Conservation (phyloP, 208 protist species). For the Spongospora subterranea region DNA sequence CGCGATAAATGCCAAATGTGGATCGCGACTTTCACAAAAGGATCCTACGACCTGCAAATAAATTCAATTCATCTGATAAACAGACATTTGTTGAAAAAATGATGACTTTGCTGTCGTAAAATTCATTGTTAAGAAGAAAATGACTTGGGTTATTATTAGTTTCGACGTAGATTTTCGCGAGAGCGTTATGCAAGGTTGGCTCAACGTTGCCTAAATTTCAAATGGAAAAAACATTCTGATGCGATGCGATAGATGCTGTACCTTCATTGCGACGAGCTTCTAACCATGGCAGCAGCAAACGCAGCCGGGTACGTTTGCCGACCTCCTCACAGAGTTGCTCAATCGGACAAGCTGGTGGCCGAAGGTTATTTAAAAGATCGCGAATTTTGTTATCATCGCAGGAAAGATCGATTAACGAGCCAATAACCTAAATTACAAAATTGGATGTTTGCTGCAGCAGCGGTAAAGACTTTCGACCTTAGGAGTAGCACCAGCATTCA, state of each 20-base stretch:
- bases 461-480: neutral
- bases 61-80: neutral
- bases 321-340: constrained; percentile 80
- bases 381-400: constrained; percentile 84
- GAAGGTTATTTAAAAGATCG: constrained; percentile 89
- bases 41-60: constrained; percentile 85
- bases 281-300: constrained; percentile 96
- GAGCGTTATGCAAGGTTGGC: constrained; percentile 93
- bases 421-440: constrained; percentile 85
- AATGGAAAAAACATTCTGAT: too few species aligned
- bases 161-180: constrained; percentile 99
- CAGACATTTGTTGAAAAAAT: too few species aligned
- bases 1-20: constrained; percentile 94
- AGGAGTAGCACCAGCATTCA: constrained; percentile 65
- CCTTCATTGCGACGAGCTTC: constrained; percentile 91
- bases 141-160: constrained; percentile 91
- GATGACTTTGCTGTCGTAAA: constrained; percentile 86
- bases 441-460: neutral
- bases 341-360: constrained; percentile 80
- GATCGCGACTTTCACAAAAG: constrained; percentile 99
- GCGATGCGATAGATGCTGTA: too few species aligned
- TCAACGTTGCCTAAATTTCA: constrained; percentile 77
- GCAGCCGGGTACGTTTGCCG: constrained; percentile 89
- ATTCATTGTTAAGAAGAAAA: constrained; percentile 95
- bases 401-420: constrained; percentile 93